phyloP scores from a whole-genome alignment of 2,329 filamentous ascomycete genomes.

The Aspergillus spinulosporus region DNA sequence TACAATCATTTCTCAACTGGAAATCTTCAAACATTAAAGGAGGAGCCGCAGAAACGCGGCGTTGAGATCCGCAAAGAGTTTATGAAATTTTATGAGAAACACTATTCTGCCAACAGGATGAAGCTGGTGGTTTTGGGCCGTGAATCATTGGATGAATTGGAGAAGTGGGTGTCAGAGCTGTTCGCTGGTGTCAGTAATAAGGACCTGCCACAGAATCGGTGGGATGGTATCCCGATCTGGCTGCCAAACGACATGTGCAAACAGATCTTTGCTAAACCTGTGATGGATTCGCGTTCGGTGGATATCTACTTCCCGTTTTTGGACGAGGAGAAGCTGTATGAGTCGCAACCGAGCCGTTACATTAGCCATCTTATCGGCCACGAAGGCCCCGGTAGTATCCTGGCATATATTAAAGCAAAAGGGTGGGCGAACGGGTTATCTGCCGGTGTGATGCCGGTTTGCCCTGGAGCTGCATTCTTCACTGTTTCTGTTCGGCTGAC shows the following conservation, averaged over 20 bases:
- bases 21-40: constrained; percentile 82
- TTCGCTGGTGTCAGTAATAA: constrained; percentile 84
- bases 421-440: constrained; percentile 85
- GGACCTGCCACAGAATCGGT: constrained; percentile 66
- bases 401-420: constrained; percentile 85
- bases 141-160: constrained; percentile 76
- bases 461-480: constrained; percentile 78
- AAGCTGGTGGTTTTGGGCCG: constrained; percentile 84
- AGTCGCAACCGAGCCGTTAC: constrained; percentile 80
- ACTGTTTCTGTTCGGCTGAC: constrained; percentile 78
- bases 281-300: constrained; percentile 80
- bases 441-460: constrained; percentile 72
- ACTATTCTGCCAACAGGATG: constrained; percentile 93
- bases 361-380: constrained; percentile 88
- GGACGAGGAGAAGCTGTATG: constrained; percentile 77
- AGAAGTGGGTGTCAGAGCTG: constrained; percentile 79
- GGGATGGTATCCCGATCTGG: constrained; percentile 64
- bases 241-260: constrained; percentile 62
- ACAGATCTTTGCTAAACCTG: constrained; percentile 84
- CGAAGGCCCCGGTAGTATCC: constrained; percentile 87
- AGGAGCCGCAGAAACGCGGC: constrained; percentile 72
- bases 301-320: constrained; percentile 81
- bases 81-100: constrained; percentile 83
- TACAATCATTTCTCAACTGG: constrained; percentile 92
- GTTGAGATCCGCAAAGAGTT: constrained; percentile 88